phyloP scores from a whole-genome alignment of 495 filamentous ascomycete genomes.

The Usnea hakonensis region DNA sequence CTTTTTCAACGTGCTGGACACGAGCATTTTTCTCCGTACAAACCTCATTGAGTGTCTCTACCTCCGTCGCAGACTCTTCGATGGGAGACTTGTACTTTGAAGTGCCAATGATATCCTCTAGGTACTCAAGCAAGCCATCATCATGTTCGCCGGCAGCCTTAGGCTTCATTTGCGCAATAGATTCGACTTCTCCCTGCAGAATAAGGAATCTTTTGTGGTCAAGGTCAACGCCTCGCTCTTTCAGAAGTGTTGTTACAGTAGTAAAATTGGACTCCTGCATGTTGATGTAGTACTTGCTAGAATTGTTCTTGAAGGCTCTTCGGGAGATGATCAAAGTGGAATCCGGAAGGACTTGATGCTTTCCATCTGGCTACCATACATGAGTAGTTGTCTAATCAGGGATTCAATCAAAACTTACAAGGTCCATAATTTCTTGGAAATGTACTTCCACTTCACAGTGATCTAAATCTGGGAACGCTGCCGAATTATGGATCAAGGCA shows the following conservation, averaged over 20 bases:
- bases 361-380: slow-evolving; percentile 51
- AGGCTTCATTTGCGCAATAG: slow-evolving; percentile 97
- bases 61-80: slow-evolving; percentile 81
- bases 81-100: slow-evolving; percentile 97
- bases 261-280: slow-evolving; percentile 82
- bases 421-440: slow-evolving; percentile 89
- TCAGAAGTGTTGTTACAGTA: slow-evolving; percentile 77
- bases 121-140: slow-evolving; percentile 90
- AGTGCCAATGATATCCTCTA: slow-evolving; percentile 97
- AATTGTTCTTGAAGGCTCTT: slow-evolving; percentile 94
- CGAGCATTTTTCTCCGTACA: slow-evolving; percentile 89
- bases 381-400: slow-evolving; percentile 18
- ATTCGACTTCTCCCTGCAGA: slow-evolving; percentile 95
- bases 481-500: slow-evolving; percentile 93
- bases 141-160: slow-evolving; percentile 93
- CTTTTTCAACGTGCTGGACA: slow-evolving; percentile 96
- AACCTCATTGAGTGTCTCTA: slow-evolving; percentile 86
- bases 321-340: slow-evolving; percentile 82
- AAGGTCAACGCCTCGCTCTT: slow-evolving; percentile 82
- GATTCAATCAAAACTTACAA: slow-evolving; percentile 31
- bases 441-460: slow-evolving; percentile 93
- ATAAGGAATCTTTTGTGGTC: slow-evolving; percentile 98
- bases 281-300: slow-evolving; percentile 97
- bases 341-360: slow-evolving; percentile 64
- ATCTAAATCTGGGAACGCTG: slow-evolving; percentile 71